Evolutionary conservation across 345 rosid genomes (phyloP), one percentile per base, ranked within the genome.

Genomic region (Toxicodendron radicans): DNA sequence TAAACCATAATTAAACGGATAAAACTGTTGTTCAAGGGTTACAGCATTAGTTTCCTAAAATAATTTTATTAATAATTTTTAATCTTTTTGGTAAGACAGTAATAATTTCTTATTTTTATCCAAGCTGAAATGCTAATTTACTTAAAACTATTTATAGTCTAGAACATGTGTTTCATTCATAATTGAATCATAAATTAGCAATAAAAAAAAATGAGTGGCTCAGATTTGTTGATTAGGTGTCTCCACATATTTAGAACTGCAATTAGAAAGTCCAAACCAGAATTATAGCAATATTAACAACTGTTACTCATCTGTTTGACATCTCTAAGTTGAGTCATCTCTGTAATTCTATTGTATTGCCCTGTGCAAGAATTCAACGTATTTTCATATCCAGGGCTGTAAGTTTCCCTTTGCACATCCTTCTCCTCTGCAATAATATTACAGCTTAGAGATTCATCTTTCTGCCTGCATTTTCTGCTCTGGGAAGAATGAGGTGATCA

Each of bases 161-260:
- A 38, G 43, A 0, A 38, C 43, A 38, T 6, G 9, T 5, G 43
- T 38, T 38, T 38, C 43, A 7, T 38, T 38, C 43, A 38, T 38
- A 38, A 2, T 48, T 11, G 13, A 48, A 46, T 46, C 2, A 46
- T 13, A 46, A 46, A 46, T 46, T 46, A 46, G 16, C 1, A 10
- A 38, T 56, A 46, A 23, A 45, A 17, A 30, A 16, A 60, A 51
- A 56, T 46, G 73, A 49, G 73, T 69, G 78, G 81, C 49, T 72
- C 59, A 49, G 61, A 72, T 49, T 72, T 53, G 46, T 8, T 71
- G 57, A 60, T 46, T 49, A 32, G 53, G 43, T 64, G 33, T 18
- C 27, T 68, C 81, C 78, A 46, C 75, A 70, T 46, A 69, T 41
- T 64, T 56, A 8, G 60, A 57, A 51, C 60, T 27, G 53, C 35